A percentile compares a stretch with the other conserved stretches of the same genome.
phyloP scores from a whole-genome alignment of 2,329 filamentous ascomycete species.

The Phyllosticta capitalensis region DNA sequence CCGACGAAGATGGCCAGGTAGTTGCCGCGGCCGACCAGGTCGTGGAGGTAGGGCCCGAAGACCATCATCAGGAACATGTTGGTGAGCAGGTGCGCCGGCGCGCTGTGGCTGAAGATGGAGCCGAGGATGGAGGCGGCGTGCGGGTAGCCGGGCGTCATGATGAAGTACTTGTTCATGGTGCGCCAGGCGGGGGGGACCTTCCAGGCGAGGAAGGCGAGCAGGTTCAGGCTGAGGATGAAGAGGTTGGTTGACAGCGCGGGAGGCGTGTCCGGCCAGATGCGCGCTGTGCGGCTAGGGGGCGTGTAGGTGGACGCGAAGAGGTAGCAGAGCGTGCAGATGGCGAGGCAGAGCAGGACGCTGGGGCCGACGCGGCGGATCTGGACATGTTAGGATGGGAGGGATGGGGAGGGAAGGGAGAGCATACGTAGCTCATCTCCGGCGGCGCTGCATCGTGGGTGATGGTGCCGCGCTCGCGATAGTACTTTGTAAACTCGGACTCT shows the following conservation, averaged over 20 bases:
- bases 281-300: constrained; percentile 21
- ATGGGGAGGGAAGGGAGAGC: not conserved
- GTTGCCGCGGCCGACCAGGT: constrained; percentile 25
- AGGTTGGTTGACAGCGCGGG: constrained; percentile 41
- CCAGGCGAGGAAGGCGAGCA: constrained; percentile 50
- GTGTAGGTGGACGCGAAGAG: constrained; percentile 25
- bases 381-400: not conserved
- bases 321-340: constrained; percentile 17
- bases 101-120: constrained; percentile 61
- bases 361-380: constrained; percentile 22
- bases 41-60: constrained; percentile 44
- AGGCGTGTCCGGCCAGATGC: constrained; percentile 25
- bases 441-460: constrained; percentile 21
- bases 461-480: constrained; percentile 18
- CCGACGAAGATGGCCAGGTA: constrained; percentile 27
- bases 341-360: constrained; percentile 21
- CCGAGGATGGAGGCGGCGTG: constrained; percentile 52
- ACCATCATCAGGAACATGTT: constrained; percentile 61
- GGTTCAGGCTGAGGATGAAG: constrained; percentile 51
- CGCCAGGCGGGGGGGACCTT: constrained; percentile 55
- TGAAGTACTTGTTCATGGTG: constrained; percentile 58
- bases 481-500: constrained; percentile 20
- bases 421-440: constrained; percentile 24
- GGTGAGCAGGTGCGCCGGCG: constrained; percentile 46
- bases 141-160: constrained; percentile 55